Conservation (phyloP, 768 basidiomycete genomes). For the Boletales sp. region DNA sequence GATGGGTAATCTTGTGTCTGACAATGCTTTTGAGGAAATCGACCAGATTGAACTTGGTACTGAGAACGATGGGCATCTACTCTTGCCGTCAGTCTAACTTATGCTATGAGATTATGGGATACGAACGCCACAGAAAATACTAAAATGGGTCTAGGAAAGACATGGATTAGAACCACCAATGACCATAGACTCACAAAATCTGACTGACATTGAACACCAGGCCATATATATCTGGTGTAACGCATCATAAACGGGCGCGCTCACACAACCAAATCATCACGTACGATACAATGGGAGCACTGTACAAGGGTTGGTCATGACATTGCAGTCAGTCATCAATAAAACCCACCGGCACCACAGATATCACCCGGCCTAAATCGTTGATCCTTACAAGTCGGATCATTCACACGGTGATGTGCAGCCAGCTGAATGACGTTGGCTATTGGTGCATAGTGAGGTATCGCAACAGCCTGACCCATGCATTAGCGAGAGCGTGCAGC, state of each 20-base stretch:
- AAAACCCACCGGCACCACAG: slow-evolving; percentile 48
- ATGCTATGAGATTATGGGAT: neutral
- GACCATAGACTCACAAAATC: neutral
- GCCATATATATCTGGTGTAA: slow-evolving; percentile 58
- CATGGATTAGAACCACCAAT: slow-evolving; percentile 13
- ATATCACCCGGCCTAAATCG: slow-evolving; percentile 61
- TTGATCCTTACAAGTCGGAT: slow-evolving; percentile 42
- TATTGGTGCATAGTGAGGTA: slow-evolving; percentile 56
- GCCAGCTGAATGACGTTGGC: slow-evolving; percentile 62
- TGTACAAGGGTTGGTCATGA: slow-evolving; percentile 17
- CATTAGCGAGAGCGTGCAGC: neutral
- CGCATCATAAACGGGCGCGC: neutral
- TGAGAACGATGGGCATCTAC: slow-evolving; percentile 51
- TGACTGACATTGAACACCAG: slow-evolving; percentile 51
- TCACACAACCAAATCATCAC: slow-evolving; percentile 14
- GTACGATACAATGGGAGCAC: slow-evolving; percentile 62
- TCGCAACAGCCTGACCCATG: slow-evolving; percentile 49
- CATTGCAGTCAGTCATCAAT: neutral
- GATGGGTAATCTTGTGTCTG: slow-evolving; percentile 44
- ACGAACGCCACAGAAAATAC: slow-evolving; percentile 53
- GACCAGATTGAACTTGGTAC: slow-evolving; percentile 41
- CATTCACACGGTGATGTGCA: slow-evolving; percentile 47
- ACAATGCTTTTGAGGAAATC: slow-evolving; percentile 45
- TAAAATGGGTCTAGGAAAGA: slow-evolving; percentile 50
- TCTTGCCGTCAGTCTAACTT: slow-evolving; percentile 3